These are phyloP conservation scores for Diatrype stigma DNA, from an alignment of 2,329 filamentous ascomycete genomes.

Conservation along the genomic window DNA sequence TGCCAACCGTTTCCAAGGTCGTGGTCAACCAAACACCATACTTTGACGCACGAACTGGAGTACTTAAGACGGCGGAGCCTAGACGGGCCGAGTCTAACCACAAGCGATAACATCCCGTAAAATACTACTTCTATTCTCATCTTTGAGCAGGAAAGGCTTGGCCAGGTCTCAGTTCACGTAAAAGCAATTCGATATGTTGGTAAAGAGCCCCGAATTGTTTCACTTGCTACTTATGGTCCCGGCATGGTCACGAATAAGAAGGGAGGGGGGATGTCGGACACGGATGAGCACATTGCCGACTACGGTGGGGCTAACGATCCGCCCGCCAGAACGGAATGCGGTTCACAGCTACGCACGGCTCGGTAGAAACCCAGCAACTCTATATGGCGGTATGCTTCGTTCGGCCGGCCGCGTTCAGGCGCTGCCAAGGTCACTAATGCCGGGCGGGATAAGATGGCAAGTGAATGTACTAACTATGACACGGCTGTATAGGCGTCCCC, in stretches of 20 bases:
- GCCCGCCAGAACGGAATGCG: not conserved
- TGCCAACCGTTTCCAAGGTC: too few relatives aligned
- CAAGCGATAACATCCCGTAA: too few relatives aligned
- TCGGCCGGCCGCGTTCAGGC: not conserved
- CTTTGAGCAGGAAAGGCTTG: too few relatives aligned
- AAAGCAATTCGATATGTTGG: too few relatives aligned
- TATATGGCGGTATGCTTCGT: not conserved
- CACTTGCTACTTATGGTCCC: not conserved
- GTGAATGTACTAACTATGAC: not conserved
- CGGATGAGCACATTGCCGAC: not conserved
- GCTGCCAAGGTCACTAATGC: not conserved
- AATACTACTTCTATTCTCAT: too few relatives aligned
- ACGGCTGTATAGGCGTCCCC: not conserved
- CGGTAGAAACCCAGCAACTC: not conserved
- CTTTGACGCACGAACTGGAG: too few relatives aligned
- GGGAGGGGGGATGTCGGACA: not conserved
- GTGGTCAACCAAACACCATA: too few relatives aligned
- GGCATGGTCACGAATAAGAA: not conserved
- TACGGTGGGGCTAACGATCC: not conserved
- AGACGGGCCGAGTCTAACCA: too few relatives aligned
- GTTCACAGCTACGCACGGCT: not conserved
- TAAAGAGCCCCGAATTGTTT: not conserved
- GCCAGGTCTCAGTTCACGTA: too few relatives aligned
- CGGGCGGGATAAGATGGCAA: not conserved
- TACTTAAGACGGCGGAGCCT: too few relatives aligned